A percentile compares a stretch with the other conserved stretches of the same genome.
Conservation (phyloP, 352 stramenopile species). For the Phytophthora sp. region DNA sequence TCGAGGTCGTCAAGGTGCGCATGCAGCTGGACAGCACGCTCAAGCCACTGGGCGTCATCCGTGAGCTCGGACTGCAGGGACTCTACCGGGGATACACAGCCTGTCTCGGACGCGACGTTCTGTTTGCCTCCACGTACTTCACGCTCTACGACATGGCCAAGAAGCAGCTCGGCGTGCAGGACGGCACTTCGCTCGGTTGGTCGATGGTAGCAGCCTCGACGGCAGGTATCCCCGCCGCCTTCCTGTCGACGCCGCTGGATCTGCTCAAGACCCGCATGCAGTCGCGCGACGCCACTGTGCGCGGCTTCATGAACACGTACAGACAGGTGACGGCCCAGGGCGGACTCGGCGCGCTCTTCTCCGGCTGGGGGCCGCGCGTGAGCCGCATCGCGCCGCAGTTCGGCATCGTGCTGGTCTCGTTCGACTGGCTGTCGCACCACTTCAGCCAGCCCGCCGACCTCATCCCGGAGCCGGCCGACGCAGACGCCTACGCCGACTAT, state of each 20-base stretch:
- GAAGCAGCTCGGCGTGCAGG: conserved; percentile 62
- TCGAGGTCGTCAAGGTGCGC: conserved; percentile 85
- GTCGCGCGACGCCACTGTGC: conserved; percentile 51
- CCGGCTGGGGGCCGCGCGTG: conserved; percentile 73
- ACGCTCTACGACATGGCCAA: conserved; percentile 82
- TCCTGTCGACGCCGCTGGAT: conserved; percentile 80
- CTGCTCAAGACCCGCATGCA: conserved; percentile 86
- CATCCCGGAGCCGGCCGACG: conserved; percentile 27
- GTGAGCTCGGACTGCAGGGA: conserved; percentile 64
- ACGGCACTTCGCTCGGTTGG: conserved; percentile 72
- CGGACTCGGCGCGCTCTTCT: conserved; percentile 61
- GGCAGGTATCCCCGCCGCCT: conserved; percentile 73
- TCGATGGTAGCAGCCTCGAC: conserved; percentile 75
- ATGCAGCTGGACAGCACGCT: conserved; percentile 85
- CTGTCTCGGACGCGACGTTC: conserved; percentile 71
- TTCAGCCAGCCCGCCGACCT: conserved; percentile 36
- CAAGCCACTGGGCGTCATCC: conserved; percentile 54
- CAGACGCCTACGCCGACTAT: conserved; percentile 41
- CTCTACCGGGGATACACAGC: conserved; percentile 80
- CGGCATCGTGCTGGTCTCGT: conserved; percentile 81
- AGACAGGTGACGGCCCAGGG: conserved; percentile 57
- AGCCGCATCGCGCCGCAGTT: conserved; percentile 83
- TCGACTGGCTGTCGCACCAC: conserved; percentile 79
- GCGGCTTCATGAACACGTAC: conserved; percentile 59
- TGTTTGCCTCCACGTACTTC: conserved; percentile 83